Evolutionary conservation across 2,329 filamentous ascomycete species (phyloP).

Genomic region (Neonectria ditissima): DNA sequence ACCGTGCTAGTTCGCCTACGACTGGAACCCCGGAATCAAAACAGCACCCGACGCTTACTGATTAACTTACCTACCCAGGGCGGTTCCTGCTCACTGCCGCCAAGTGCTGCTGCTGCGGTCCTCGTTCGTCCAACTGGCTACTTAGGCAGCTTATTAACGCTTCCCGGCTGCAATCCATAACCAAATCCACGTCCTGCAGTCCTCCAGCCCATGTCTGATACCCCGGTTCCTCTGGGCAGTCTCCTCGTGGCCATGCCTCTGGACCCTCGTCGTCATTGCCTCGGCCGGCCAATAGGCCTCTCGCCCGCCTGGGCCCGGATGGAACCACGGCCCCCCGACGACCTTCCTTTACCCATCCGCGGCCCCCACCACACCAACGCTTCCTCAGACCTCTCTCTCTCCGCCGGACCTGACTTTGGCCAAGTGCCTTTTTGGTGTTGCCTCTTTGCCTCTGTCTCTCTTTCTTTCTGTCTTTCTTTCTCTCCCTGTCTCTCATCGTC

Average conservation of each 20-base stretch:
- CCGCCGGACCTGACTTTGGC: slow-evolving; percentile 6
- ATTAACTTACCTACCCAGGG: no score
- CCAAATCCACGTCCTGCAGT: slow-evolving; percentile 9
- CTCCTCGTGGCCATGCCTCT: slow-evolving; percentile 31
- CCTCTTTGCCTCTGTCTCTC: slow-evolving; percentile 6
- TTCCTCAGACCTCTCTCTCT: slow-evolving; percentile 22
- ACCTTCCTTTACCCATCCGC: slow-evolving; percentile 31
- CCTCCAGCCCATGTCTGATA: slow-evolving; percentile 19
- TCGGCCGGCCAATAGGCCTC: slow-evolving; percentile 36
- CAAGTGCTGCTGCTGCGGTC: not conserved
- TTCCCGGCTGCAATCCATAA: not conserved
- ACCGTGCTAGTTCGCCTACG: slow-evolving; percentile 2
- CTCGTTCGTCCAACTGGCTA: not conserved
- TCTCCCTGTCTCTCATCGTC: slow-evolving; percentile 9
- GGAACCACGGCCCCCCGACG: slow-evolving; percentile 36
- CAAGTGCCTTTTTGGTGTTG: not conserved
- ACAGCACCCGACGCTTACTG: slow-evolving; percentile 6
- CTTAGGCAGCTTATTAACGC: not conserved
- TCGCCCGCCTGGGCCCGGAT: slow-evolving; percentile 34
- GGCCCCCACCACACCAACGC: slow-evolving; percentile 35
- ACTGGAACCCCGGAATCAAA: slow-evolving; percentile 11
- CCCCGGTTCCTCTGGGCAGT: slow-evolving; percentile 12
- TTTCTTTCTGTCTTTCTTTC: not conserved
- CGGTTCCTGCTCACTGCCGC: slow-evolving; percentile 4
- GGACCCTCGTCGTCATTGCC: slow-evolving; percentile 27